A percentile compares a stretch with the other conserved stretches of the same genome.
phyloP scores from a whole-genome alignment of 192 early-diverging fungal genomes.

The Coemansia sp. region DNA sequence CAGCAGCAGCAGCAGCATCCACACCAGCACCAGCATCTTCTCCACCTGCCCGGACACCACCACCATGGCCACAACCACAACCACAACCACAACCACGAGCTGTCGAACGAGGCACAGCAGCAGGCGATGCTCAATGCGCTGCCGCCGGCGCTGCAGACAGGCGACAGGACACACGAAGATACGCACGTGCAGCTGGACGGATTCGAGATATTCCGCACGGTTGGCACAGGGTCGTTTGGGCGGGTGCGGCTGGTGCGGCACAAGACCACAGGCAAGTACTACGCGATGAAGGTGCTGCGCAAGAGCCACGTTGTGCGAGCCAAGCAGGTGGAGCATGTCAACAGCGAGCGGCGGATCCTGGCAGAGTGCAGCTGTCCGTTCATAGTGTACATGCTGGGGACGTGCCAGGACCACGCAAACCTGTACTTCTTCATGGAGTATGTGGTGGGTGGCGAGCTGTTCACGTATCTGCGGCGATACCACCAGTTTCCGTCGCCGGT shows the following conservation, averaged over 20 bases:
- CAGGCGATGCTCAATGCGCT: conserved; percentile 7
- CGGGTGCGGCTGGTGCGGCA: conserved; percentile 91
- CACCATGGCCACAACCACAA: conserved; percentile 10
- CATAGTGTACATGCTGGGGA: conserved; percentile 89
- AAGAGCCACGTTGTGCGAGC: conserved; percentile 93
- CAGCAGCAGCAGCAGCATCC: conserved; percentile 15
- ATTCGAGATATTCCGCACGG: conserved; percentile 82
- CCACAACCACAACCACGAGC: conserved; percentile 11
- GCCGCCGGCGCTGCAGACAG: neutral
- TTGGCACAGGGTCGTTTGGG: conserved; percentile 97
- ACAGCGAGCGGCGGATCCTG: conserved; percentile 94
- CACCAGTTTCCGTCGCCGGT: conserved; percentile 87
- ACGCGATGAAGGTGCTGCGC: conserved; percentile 95
- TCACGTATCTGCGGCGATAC: conserved; percentile 70
- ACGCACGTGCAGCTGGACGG: conserved; percentile 68
- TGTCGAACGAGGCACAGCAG: conserved; percentile 13
- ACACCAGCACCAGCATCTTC: conserved; percentile 13
- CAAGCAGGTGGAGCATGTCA: conserved; percentile 97
- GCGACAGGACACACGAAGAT: conserved; percentile 33
- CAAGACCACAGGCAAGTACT: conserved; percentile 77
- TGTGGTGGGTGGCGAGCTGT: conserved; percentile 92
- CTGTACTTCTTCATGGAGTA: conserved; percentile 97
- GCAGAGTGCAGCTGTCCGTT: conserved; percentile 88
- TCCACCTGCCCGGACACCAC: conserved; percentile 5
- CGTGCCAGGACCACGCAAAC: conserved; percentile 90